Evolutionary conservation across 352 stramenopile species (phyloP).

Genomic region (Pythium dissimile): DNA sequence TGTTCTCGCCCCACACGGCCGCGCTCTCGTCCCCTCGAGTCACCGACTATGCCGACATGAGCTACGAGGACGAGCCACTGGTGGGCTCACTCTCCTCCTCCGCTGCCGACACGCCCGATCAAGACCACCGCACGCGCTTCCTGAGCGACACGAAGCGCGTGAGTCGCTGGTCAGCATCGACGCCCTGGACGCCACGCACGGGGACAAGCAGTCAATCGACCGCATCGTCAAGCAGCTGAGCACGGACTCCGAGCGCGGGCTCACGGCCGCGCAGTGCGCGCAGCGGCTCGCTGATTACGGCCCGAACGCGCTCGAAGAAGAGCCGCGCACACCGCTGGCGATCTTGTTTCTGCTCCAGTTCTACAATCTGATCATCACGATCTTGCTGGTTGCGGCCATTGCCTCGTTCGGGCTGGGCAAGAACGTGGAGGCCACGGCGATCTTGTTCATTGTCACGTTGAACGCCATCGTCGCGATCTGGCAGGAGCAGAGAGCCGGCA

Average conservation of each 20-base stretch:
- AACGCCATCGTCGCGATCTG: constrained; percentile 59
- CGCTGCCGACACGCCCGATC: neutral
- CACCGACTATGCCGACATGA: neutral
- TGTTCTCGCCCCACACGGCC: neutral
- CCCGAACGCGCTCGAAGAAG: constrained; percentile 58
- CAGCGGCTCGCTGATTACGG: constrained; percentile 42
- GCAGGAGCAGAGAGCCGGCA: constrained; percentile 63
- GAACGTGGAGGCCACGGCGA: constrained; percentile 66
- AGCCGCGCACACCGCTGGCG: constrained; percentile 48
- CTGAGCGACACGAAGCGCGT: constrained; percentile 59
- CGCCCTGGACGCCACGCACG: constrained; percentile 45
- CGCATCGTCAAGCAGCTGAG: constrained; percentile 47
- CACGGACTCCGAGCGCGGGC: constrained; percentile 44
- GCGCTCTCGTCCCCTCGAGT: constrained; percentile 1
- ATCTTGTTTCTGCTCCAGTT: constrained; percentile 75
- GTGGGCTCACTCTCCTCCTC: no score
- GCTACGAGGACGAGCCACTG: neutral
- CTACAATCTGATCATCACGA: constrained; percentile 75
- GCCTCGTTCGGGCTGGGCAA: constrained; percentile 57
- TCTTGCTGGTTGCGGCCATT: constrained; percentile 58
- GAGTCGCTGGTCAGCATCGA: constrained; percentile 56
- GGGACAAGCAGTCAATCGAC: constrained; percentile 43
- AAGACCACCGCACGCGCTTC: constrained; percentile 53
- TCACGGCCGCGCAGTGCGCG: constrained; percentile 41
- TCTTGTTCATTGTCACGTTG: constrained; percentile 60